Base-by-base conservation (phyloP, 208 protist species). In the Wallacemonas rigidus region DNA sequence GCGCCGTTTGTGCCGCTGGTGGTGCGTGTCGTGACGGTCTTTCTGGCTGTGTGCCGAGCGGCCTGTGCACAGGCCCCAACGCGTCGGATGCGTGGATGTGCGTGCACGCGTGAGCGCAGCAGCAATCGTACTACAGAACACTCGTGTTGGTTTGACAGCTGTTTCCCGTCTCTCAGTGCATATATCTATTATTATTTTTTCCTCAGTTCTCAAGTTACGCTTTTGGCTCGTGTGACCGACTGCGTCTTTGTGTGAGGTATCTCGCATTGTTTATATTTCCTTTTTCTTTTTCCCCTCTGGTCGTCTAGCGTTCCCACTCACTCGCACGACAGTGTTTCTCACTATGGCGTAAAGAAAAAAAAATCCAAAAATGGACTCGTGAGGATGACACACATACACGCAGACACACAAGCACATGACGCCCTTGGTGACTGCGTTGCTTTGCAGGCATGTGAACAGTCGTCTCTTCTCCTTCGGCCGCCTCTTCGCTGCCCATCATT, bases 1-100 rank as follows among this genome's bases (percentile, higher is more conserved):
- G 81, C 47, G 84, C 78, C 6, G 36, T 83, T 39, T 89, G 84
- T 50, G 17, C 41, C 1, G 70, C 44, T 44, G 36, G n/a, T 12
- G 40, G 51, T 48, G 5, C 26, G 17, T 55, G 64, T 35, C 35
- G 43, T 7, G 38, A 45, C 9, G 64, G 51, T 9, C 35, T 69
- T 3, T 26, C 61, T 3, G 48, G 47, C 35, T 72, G 65, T 36
- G 39, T 72, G 67, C 53, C 63, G 39, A 3, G 15, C 2, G 11
- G n/a, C 43, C 47, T 68, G 45, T 72, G 72, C 36, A 35, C 53
- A 26, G 40, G 12, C 14, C 12, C 15, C 45, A 39, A 69, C 56
- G 40, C 39, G 40, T 62, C 43, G 0, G 26, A 26, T 6, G 44
- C 0, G 44, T 68, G 51, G 43, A 17, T 50, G 36, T 65, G 60